phyloP scores from a whole-genome alignment of 1,139 yeast genomes.

The Casaregolazyma lundiana region DNA sequence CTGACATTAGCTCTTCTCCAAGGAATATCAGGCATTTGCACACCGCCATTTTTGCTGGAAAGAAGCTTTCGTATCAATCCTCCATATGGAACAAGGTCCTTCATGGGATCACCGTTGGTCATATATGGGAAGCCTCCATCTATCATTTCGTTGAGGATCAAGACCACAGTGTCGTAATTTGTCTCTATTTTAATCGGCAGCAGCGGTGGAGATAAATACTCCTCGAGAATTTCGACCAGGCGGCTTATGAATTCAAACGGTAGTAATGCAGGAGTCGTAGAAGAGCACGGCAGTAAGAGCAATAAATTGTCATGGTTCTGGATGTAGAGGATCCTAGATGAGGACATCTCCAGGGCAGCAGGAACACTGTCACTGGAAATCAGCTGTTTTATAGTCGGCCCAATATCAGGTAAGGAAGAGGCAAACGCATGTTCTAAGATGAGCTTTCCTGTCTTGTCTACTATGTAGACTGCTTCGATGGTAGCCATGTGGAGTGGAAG shows the following conservation, averaged over 20 bases:
- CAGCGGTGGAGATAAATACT: constrained; percentile 57
- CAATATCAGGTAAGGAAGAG: constrained; percentile 48
- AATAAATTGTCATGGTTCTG: constrained; percentile 29
- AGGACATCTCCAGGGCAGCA: constrained; percentile 27
- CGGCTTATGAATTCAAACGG: constrained; percentile 54
- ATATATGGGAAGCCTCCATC: constrained; percentile 72
- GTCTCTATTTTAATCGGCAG: constrained; percentile 55
- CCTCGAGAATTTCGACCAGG: constrained; percentile 48
- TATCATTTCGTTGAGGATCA: constrained; percentile 61
- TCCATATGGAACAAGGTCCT: constrained; percentile 63
- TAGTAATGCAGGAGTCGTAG: constrained; percentile 39
- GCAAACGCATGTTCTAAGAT: constrained; percentile 44
- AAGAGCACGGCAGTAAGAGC: constrained; percentile 31
- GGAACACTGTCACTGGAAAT: constrained; percentile 9
- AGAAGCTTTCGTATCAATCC: constrained; percentile 30
- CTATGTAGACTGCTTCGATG: constrained; percentile 60
- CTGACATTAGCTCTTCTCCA: constrained; percentile 70
- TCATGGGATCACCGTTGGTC: constrained; percentile 66
- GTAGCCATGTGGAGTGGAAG: constrained; percentile 35
- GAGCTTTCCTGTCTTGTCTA: constrained; percentile 50
- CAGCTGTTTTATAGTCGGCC: constrained; percentile 36
- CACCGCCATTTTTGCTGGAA: constrained; percentile 15
- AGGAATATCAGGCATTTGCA: constrained; percentile 41
- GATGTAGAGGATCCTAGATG: constrained; percentile 32
- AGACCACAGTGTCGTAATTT: constrained; percentile 60